Evolutionary conservation across 495 filamentous ascomycete species (phyloP), one percentile per base, ranked within the genome.

Genomic region (Penicillium pancosmium): DNA sequence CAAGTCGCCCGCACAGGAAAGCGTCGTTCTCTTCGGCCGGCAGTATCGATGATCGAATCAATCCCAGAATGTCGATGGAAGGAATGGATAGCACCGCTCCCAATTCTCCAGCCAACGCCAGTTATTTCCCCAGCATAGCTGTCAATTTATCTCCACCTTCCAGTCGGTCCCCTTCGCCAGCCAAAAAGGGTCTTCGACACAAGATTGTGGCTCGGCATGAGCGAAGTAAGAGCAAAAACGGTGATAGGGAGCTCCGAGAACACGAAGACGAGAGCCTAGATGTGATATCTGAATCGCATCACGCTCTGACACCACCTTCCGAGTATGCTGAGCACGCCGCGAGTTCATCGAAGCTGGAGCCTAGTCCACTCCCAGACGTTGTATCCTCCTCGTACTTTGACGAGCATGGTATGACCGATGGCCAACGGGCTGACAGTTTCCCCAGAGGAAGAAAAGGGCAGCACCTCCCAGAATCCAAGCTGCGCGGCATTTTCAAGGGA

Each of bases 91-190:
- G 66, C 51, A 82, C 74, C 9, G 76, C 72, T 21, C 77, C 81
- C 13, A 79, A 73, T 57, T 81, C 82, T 52, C 80, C 81, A 16
- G 61, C 68, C n/a, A 67, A 73, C 12, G 52, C 68, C 18, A 61
- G 69, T n/a, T 78, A 79, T 49, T 78, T 84, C 53, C 84, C 84
- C 5, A 84, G 82, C 57, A 83, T 86, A 60, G 77, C 82, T 11
- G 81, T 80, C 36, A 83, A 84, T 60, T 51, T 85, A 15, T 85
- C 82, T 18, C 74, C 80, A 10, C 77, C 81, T 2, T 75, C 72
- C 5, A 86, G 82, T 59, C 77, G 82, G 36, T 77, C 74, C 27
- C 67, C 77, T 1, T 86, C 83, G 23, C 83, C 83, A 50, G 64
- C 70, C 1, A 79, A 81, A 60, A 80, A 68, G 56, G 68, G 73